Evolutionary conservation across 352 stramenopile species (phyloP), one percentile per base, ranked within the genome.

Genomic region (Phytophthora pinifolia): DNA sequence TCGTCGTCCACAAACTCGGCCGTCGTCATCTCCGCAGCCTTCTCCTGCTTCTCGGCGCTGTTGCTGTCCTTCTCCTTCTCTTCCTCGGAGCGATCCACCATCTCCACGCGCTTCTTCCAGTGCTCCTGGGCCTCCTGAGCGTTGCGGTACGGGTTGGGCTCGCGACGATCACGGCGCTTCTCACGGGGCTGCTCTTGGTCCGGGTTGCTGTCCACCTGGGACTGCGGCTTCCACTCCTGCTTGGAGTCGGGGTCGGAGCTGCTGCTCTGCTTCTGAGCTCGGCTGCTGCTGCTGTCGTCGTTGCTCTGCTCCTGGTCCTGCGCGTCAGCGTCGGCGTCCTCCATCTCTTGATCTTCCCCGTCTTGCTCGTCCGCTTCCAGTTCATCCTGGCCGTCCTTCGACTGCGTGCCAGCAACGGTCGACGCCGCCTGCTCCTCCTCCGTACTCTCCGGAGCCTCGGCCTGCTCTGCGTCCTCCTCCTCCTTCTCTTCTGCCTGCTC

Each of bases 91-190:
- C 65, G 76, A 59, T 93, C 67, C 20, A 90, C 74, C 77, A 91
- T 91, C 46, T 93, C 96, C 7, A 99, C 83, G 43, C 96, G 96
- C 44, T 94, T 86, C 58, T 98, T 96, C 97, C 97, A 99, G 58
- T 98, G 97, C 58, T 99, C 93, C 59, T 97, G 83, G 2, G 96
- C 94, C 57, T 98, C 96, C 41, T 97, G 95, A 30, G 95, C 89
- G 62, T 97, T 94, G 12, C 92, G 87, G 46, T 98, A 98, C 51
- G 96, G 96, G 65, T 99, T 99, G 9, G 95, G 92, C 57, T 96
- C 79, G 38, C 85, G 86, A 13, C 80, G 79, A 25, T 92, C 77
- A 12, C 80, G 79, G 29, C 89, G 87, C 52, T 95, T 88, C 49
- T 92, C 76, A 2, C 86, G 80, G 51, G 44, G 59, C 33, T 72